A percentile compares a stretch with the other conserved stretches of the same genome.
Conservation (phyloP, 108 stramenopile species). For the Skeletonema tropicum region DNA sequence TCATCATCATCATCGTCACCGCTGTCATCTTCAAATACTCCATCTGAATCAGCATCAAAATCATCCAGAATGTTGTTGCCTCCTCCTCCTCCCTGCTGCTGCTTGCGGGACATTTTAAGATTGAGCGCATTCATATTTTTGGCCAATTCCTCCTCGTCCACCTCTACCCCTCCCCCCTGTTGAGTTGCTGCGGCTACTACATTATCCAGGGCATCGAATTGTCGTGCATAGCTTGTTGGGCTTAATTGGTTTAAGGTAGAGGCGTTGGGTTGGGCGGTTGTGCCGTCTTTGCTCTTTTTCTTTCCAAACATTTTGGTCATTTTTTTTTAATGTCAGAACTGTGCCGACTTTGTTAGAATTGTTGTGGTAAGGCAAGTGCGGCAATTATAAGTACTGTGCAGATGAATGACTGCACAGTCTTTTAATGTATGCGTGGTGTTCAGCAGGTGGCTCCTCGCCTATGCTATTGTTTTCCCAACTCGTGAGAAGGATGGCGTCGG, state of each 20-base stretch:
- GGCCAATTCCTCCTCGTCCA: neutral
- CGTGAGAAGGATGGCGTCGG: neutral
- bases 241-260: conserved; percentile 31
- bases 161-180: conserved; percentile 4
- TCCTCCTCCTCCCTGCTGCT: neutral
- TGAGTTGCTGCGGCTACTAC: conserved; percentile 19
- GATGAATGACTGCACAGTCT: neutral
- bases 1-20: conserved; percentile 11
- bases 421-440: neutral
- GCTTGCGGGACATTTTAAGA: conserved; percentile 1
- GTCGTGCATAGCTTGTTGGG: conserved; percentile 35
- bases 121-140: conserved; percentile 6
- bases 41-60: conserved; percentile 33
- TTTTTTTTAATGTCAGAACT: neutral
- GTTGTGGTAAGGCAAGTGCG: neutral
- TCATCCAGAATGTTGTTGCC: conserved; percentile 12
- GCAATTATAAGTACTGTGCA: neutral
- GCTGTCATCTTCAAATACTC: conserved; percentile 27
- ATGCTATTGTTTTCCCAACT: neutral
- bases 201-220: conserved; percentile 34
- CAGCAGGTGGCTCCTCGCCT: neutral
- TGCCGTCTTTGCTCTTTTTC: conserved; percentile 36
- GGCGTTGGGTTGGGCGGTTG: conserved; percentile 4
- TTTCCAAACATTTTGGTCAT: conserved; percentile 45
- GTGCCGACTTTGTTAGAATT: neutral